Base-by-base conservation (phyloP, 208 protist genomes). In the Angomonas deanei region DNA sequence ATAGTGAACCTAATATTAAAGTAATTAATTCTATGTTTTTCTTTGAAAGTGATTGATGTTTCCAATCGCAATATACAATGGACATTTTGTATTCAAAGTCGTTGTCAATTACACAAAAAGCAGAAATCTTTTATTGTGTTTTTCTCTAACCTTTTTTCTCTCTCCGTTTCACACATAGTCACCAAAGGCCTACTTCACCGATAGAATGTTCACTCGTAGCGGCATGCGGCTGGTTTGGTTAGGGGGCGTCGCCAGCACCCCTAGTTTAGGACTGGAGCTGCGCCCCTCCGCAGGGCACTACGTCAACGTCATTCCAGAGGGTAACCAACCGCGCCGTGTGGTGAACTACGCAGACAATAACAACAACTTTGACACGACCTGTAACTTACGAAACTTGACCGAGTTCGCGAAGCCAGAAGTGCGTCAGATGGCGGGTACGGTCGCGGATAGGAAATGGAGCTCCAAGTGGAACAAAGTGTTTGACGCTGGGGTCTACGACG, bases 401-500 rank as follows among this genome's bases (percentile, higher is more conserved):
- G 47, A 53, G 23, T 53, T 53, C 23, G 47, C 47, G n/a, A 11
- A 5, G 23, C 47, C 47, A 15, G 47, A 53, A 26, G 23, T 11
- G 47, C 47, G 47, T 8, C 47, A 28, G 23, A 5, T 53, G 47
- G 23, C 8, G 6, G 47, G 47, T 53, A 6, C 5, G 17, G 56
- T 75, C 0, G 17, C 71, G 17, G 61, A 66, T 19, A 72, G 77
- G 56, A 74, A 64, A 1, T 13, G 17, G 21, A 69, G 74, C 8
- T 39, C 69, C 4, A 84, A 81, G 38, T 92, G 80, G 78, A 80
- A 79, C 19, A 72, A 78, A 1, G 62, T 42, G 2, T 80, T 95
- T 0, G 80, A 84, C 3, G 70, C 79, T 5, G 85, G 92, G 30
- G 74, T 95, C 46, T 95, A 95, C 74, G 89, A 93, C 46, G 89